Evolutionary conservation across 2,329 filamentous ascomycete species (phyloP).

Genomic region (Penicillium italicum): DNA sequence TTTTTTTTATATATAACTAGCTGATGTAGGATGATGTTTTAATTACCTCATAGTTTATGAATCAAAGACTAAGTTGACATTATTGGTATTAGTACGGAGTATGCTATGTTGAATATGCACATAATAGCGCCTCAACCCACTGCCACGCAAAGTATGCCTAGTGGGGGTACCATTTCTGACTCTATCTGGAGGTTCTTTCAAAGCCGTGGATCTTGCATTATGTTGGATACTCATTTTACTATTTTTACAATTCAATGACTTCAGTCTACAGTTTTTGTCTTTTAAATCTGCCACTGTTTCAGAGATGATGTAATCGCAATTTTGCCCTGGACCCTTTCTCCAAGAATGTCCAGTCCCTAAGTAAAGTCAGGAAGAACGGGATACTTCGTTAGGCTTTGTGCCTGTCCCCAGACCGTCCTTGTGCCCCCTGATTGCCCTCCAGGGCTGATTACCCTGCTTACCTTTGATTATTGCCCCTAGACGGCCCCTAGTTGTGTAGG

Average conservation of each 20-base stretch:
- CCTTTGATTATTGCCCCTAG: not conserved
- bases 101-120: not conserved
- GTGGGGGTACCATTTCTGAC: not conserved
- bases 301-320: constrained; percentile 12
- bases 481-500: constrained; percentile 5
- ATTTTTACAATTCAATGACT: not conserved
- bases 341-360: not conserved
- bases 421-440: not conserved
- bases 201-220: not conserved
- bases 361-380: not conserved
- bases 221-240: not conserved
- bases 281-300: not conserved
- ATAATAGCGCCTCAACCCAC: not conserved
- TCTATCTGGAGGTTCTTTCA: not conserved
- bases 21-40: too few relatives aligned
- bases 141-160: not conserved
- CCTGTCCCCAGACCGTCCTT: constrained; percentile 6
- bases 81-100: not conserved
- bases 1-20: too few relatives aligned
- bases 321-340: not conserved
- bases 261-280: not conserved
- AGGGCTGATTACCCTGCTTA: not conserved
- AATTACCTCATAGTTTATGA: not conserved
- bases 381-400: not conserved
- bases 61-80: not conserved